Evolutionary conservation across 2,329 filamentous ascomycete genomes (phyloP).

Genomic region (Sclerotinia glacialis): DNA sequence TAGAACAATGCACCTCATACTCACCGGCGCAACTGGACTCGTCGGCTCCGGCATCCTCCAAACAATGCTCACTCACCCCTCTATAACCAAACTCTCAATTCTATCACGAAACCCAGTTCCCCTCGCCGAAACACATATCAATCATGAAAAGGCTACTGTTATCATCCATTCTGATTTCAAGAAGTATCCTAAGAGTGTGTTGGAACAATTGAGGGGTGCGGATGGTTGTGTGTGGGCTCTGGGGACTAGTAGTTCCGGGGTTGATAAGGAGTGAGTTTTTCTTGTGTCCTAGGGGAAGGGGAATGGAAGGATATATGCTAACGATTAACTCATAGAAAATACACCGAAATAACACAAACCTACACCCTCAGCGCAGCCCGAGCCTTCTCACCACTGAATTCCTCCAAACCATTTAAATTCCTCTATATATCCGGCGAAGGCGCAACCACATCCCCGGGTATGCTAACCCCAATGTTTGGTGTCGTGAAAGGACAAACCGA

Average conservation of each 20-base stretch:
- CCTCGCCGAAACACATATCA: slow-evolving; percentile 57
- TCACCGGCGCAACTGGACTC: slow-evolving; percentile 67
- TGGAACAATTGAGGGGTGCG: slow-evolving; percentile 61
- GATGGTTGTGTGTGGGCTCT: slow-evolving; percentile 71
- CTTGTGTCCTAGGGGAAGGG: not conserved
- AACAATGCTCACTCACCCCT: slow-evolving; percentile 53
- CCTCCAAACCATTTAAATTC: slow-evolving; percentile 59
- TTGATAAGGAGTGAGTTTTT: slow-evolving; percentile 53
- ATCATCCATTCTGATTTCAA: slow-evolving; percentile 67
- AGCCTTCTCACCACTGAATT: slow-evolving; percentile 53
- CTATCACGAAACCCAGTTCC: slow-evolving; percentile 63
- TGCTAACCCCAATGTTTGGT: slow-evolving; percentile 56
- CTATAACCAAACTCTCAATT: slow-evolving; percentile 64
- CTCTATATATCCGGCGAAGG: slow-evolving; percentile 62
- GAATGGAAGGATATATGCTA: not conserved
- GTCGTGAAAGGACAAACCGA: slow-evolving; percentile 68
- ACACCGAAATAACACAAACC: slow-evolving; percentile 65
- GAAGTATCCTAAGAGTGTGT: slow-evolving; percentile 55
- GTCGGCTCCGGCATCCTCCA: slow-evolving; percentile 61
- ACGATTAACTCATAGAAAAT: slow-evolving; percentile 48
- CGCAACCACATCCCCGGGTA: slow-evolving; percentile 55
- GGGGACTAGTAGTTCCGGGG: slow-evolving; percentile 60
- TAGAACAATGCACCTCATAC: slow-evolving; percentile 58
- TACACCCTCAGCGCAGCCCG: slow-evolving; percentile 62
- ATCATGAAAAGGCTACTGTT: slow-evolving; percentile 53